Evolutionary conservation across 2,329 filamentous ascomycete genomes (phyloP).

Genomic region (Domatiomyces catenatus): DNA sequence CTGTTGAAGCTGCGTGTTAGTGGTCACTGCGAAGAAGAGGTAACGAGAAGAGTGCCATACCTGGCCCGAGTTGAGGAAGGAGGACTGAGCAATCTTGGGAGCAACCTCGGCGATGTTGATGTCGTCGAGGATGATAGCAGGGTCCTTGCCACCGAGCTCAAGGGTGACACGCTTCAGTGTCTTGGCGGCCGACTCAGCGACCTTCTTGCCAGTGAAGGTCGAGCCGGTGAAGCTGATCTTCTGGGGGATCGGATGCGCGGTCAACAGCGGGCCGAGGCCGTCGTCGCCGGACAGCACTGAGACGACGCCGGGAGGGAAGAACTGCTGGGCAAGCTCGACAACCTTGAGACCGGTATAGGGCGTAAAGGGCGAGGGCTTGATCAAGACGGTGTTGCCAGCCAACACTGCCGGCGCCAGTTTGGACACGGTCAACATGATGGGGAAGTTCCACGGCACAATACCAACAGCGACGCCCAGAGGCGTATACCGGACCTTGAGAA

Average conservation of each 20-base stretch:
- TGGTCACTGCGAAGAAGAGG: neutral
- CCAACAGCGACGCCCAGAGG: conserved; percentile 32
- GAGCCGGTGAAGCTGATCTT: conserved; percentile 52
- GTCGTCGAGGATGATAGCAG: conserved; percentile 42
- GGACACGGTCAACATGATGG: conserved; percentile 28
- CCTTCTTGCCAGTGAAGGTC: conserved; percentile 42
- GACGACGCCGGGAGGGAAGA: conserved; percentile 47
- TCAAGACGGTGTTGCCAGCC: conserved; percentile 40
- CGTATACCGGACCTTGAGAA: conserved; percentile 20
- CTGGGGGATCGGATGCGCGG: conserved; percentile 40
- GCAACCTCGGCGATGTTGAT: conserved; percentile 38
- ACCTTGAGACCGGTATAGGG: conserved; percentile 39
- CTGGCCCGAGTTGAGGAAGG: conserved; percentile 45
- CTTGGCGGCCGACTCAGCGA: conserved; percentile 38
- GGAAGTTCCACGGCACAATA: conserved; percentile 47
- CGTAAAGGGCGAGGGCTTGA: conserved; percentile 45
- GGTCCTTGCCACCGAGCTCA: conserved; percentile 47
- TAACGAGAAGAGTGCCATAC: conserved; percentile 23
- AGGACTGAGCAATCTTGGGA: conserved; percentile 31
- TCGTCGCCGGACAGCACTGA: conserved; percentile 46
- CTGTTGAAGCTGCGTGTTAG: neutral
- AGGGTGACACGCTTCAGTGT: conserved; percentile 47
- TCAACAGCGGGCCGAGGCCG: conserved; percentile 42
- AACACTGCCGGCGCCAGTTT: conserved; percentile 38
- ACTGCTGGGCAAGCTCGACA: conserved; percentile 40